These are phyloP conservation scores for Fusarium citri DNA, from an alignment of 2,329 filamentous ascomycete genomes.

Conservation along the genomic window DNA sequence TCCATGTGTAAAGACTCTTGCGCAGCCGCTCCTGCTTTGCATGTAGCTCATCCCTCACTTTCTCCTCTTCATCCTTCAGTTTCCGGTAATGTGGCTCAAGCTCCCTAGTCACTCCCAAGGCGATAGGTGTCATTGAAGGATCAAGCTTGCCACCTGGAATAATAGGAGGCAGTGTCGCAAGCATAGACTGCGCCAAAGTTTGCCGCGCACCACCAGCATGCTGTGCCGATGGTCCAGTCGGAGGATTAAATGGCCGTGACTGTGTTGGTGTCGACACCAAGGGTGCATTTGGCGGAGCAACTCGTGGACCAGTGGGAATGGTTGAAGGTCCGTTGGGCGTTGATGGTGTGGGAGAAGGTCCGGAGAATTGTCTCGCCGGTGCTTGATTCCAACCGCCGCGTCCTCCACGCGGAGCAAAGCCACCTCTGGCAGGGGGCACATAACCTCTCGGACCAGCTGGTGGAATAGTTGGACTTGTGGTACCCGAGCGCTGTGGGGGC, in stretches of 20 bases:
- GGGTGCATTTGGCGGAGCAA: slow-evolving; percentile 47
- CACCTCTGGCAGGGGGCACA: slow-evolving; percentile 57
- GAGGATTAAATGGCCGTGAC: slow-evolving; percentile 65
- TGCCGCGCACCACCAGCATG: slow-evolving; percentile 54
- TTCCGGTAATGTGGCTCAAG: slow-evolving; percentile 65
- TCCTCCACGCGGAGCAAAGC: slow-evolving; percentile 59
- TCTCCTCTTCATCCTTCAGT: slow-evolving; percentile 69
- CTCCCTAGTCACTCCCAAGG: slow-evolving; percentile 63
- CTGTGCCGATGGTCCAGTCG: slow-evolving; percentile 64
- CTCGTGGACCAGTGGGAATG: slow-evolving; percentile 64
- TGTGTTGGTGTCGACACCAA: slow-evolving; percentile 57
- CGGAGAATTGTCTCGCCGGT: slow-evolving; percentile 50
- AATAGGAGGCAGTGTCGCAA: slow-evolving; percentile 63
- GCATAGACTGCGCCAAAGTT: slow-evolving; percentile 64
- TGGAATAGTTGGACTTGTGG: slow-evolving; percentile 60
- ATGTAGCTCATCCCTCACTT: slow-evolving; percentile 64
- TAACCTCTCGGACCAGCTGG: slow-evolving; percentile 68
- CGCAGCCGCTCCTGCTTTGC: slow-evolving; percentile 66
- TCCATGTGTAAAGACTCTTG: slow-evolving; percentile 65
- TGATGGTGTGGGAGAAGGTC: slow-evolving; percentile 54
- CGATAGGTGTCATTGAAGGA: slow-evolving; percentile 57
- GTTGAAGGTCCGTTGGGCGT: slow-evolving; percentile 53
- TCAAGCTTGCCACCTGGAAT: slow-evolving; percentile 68
- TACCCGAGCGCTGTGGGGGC: slow-evolving; percentile 53
- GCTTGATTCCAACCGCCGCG: slow-evolving; percentile 59